A percentile compares a stretch with the other conserved stretches of the same genome.
phyloP scores from a whole-genome alignment of 768 basidiomycete genomes.

The Lenzites betulinus region DNA sequence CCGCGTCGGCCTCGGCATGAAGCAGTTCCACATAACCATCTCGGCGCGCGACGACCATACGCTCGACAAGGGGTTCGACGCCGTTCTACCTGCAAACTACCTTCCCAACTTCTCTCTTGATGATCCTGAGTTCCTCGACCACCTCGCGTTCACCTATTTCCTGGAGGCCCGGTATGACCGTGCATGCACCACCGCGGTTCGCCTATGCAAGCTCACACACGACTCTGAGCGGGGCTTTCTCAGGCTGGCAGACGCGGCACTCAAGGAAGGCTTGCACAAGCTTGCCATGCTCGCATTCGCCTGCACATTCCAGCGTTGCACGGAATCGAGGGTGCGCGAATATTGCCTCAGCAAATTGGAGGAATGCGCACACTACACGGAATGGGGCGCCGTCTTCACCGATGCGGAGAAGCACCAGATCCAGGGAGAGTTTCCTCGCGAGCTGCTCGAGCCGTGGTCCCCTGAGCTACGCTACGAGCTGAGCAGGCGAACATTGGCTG shows the following conservation, averaged over 20 bases:
- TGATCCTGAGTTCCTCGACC: constrained; percentile 42
- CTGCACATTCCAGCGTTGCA: constrained; percentile 43
- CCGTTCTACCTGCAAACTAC: constrained; percentile 43
- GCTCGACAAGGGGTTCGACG: constrained; percentile 49
- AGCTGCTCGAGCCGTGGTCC: constrained; percentile 47
- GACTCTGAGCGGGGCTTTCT: constrained; percentile 49
- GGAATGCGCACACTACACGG: constrained; percentile 48
- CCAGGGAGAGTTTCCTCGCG: constrained; percentile 33
- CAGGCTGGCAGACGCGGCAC: constrained; percentile 49
- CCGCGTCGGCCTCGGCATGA: constrained; percentile 48
- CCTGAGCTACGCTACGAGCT: constrained; percentile 36
- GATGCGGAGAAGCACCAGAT: constrained; percentile 45
- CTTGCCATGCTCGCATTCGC: constrained; percentile 59
- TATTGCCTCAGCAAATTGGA: constrained; percentile 51
- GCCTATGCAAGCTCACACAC: constrained; percentile 36
- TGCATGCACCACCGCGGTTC: constrained; percentile 37
- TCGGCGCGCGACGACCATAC: constrained; percentile 43
- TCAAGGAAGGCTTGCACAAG: constrained; percentile 39
- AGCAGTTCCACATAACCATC: constrained; percentile 59
- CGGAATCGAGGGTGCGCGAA: constrained; percentile 37
- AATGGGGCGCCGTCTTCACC: constrained; percentile 52
- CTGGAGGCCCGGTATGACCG: constrained; percentile 37
- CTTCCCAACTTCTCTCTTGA: constrained; percentile 26
- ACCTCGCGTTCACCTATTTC: constrained; percentile 49
- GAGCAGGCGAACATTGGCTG: constrained; percentile 31